A percentile compares a stretch with the other conserved stretches of the same genome.
Evolutionary conservation across 1,284 basidiomycete genomes (phyloP).

Genomic region (Tylopilus orsonianus): DNA sequence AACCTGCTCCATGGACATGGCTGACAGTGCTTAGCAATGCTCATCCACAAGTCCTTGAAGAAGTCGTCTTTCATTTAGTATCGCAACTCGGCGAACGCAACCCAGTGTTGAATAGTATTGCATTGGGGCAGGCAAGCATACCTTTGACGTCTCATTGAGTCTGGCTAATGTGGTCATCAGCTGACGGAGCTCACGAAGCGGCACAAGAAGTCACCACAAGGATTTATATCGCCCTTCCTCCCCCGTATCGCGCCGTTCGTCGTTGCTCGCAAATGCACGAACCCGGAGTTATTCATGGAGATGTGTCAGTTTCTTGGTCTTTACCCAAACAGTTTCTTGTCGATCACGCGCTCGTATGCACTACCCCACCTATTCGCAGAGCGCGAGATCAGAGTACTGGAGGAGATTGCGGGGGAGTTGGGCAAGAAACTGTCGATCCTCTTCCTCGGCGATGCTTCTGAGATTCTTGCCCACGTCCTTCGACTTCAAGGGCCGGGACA

Average conservation of each 20-base stretch:
- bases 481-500: constrained; percentile 53
- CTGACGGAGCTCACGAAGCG: constrained; percentile 57
- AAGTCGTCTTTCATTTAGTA: constrained; percentile 65
- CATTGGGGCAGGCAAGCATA: constrained; percentile 55
- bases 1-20: not conserved
- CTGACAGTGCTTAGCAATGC: constrained; percentile 42
- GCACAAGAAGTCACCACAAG: constrained; percentile 67
- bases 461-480: constrained; percentile 75
- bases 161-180: constrained; percentile 40
- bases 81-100: constrained; percentile 67
- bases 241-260: constrained; percentile 69
- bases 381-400: constrained; percentile 53
- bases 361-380: constrained; percentile 72
- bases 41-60: constrained; percentile 53
- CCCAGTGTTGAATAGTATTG: constrained; percentile 66
- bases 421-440: constrained; percentile 50
- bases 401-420: constrained; percentile 45
- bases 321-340: constrained; percentile 62
- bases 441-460: constrained; percentile 59
- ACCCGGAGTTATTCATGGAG: constrained; percentile 61
- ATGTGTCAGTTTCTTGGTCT: constrained; percentile 62
- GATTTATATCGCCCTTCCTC: constrained; percentile 70
- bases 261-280: constrained; percentile 55
- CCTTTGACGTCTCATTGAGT: constrained; percentile 1
- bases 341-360: constrained; percentile 62